These are phyloP conservation scores for Carpinus fangiana DNA, from an alignment of 306 rosid genomes.

Conservation along the genomic window DNA sequence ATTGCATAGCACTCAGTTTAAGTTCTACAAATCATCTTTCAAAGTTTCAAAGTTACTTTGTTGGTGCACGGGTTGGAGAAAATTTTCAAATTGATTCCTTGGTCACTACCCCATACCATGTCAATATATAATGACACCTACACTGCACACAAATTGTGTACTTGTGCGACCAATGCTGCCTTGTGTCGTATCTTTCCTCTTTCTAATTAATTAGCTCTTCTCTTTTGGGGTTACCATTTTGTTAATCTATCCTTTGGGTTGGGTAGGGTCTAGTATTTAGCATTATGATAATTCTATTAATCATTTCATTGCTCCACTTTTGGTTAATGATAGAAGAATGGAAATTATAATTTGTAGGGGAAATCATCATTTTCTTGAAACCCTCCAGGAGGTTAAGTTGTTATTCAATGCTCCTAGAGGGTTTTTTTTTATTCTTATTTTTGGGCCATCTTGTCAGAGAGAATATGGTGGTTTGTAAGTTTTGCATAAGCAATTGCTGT, in stretches of 20 bases:
- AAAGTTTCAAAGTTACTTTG: not conserved
- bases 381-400: not conserved
- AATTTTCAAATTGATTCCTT: slow-evolving; percentile 3
- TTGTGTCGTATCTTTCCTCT: not conserved
- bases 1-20: slow-evolving; percentile 8
- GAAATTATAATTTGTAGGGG: not conserved
- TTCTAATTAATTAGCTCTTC: not conserved
- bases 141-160: not conserved
- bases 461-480: slow-evolving; percentile 7
- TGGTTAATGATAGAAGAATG: not conserved
- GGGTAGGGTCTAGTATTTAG: not conserved
- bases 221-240: not conserved
- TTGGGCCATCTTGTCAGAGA: not conserved
- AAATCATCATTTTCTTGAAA: not conserved
- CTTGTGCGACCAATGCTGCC: not conserved
- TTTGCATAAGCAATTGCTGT: slow-evolving; percentile 18
- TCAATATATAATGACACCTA: not conserved
- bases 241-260: not conserved
- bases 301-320: not conserved
- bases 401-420: not conserved
- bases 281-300: not conserved
- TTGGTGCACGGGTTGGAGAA: slow-evolving; percentile 9
- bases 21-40: slow-evolving; percentile 10
- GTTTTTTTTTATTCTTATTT: slow-evolving; percentile 5
- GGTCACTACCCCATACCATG: not conserved